Evolutionary conservation across 2,329 filamentous ascomycete genomes (phyloP).

Genomic region (Ciborinia camelliae): DNA sequence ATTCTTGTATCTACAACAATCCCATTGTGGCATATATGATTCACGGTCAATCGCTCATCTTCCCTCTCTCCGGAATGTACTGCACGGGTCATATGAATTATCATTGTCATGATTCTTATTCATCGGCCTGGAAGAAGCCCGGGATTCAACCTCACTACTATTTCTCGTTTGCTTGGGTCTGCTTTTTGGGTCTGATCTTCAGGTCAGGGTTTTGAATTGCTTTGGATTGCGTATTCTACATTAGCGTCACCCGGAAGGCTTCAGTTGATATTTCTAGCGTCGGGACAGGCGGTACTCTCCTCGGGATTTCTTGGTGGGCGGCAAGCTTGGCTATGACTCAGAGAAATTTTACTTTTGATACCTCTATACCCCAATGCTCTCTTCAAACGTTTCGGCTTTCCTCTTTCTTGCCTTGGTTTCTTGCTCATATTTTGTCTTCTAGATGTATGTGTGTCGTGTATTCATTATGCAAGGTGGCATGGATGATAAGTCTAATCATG

Average conservation of each 20-base stretch:
- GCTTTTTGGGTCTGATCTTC: not conserved
- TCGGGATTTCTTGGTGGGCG: not conserved
- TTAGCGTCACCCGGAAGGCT: not conserved
- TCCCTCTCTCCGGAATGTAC: not conserved
- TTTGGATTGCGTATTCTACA: not conserved
- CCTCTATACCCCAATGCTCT: conserved; percentile 11
- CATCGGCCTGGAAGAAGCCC: not conserved
- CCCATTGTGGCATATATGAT: not conserved
- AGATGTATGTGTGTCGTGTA: conserved; percentile 4
- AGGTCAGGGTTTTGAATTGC: not conserved
- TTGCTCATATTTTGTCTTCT: not conserved
- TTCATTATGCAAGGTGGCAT: not conserved
- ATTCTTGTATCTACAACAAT: not conserved
- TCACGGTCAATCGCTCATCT: not conserved
- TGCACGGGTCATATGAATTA: not conserved
- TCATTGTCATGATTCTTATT: not conserved
- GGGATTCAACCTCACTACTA: too few species aligned
- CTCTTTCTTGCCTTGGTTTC: not conserved
- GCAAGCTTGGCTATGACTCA: conserved; percentile 12
- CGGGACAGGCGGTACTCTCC: not conserved
- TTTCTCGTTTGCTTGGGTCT: not conserved
- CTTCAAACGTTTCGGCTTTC: not conserved
- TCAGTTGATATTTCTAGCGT: conserved; percentile 5
- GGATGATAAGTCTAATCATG: not conserved
- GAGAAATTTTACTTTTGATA: conserved; percentile 8